Conservation (phyloP, 495 filamentous ascomycete species). For the Alectoria sarmentosa region DNA sequence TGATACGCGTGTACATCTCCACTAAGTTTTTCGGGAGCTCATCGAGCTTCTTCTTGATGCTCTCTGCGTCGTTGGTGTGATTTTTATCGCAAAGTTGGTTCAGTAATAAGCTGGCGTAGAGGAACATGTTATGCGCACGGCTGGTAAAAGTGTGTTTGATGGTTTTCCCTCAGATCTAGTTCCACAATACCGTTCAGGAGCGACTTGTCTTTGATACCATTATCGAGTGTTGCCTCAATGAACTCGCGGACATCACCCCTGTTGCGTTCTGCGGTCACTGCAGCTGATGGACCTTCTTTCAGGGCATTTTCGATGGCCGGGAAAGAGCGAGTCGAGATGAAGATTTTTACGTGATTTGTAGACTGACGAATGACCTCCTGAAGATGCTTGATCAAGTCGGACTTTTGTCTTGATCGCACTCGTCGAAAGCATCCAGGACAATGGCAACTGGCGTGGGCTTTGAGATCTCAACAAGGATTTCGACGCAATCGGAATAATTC, state of each 20-base stretch:
- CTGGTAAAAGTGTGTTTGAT: slow-evolving; percentile 16
- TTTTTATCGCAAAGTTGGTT: slow-evolving; percentile 19
- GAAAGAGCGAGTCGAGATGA: slow-evolving; percentile 22
- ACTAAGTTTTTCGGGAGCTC: slow-evolving; percentile 15
- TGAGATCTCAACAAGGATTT: too few species aligned
- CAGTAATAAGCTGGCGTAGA: slow-evolving; percentile 20
- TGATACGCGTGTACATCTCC: slow-evolving; percentile 17
- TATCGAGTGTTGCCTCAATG: slow-evolving; percentile 14
- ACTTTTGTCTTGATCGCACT: slow-evolving; percentile 17
- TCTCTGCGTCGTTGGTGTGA: slow-evolving; percentile 14
- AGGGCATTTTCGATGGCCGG: slow-evolving; percentile 22
- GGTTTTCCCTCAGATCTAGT: neutral
- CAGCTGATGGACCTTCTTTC: slow-evolving; percentile 11
- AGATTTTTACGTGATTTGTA: slow-evolving; percentile 16
- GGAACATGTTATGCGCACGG: slow-evolving; percentile 20
- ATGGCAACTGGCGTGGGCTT: too few species aligned
- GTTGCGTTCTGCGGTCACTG: slow-evolving; percentile 22
- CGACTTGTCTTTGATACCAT: slow-evolving; percentile 4
- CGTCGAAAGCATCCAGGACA: slow-evolving; percentile 22
- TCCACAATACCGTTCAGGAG: neutral
- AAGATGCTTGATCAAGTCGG: slow-evolving; percentile 10
- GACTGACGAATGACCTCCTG: slow-evolving; percentile 10
- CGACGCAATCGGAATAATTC: too few species aligned
- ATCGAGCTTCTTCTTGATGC: slow-evolving; percentile 18
- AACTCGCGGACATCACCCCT: slow-evolving; percentile 19